Evolutionary conservation across 768 basidiomycete species (phyloP).

Genomic region (Tremella mesenterica): DNA sequence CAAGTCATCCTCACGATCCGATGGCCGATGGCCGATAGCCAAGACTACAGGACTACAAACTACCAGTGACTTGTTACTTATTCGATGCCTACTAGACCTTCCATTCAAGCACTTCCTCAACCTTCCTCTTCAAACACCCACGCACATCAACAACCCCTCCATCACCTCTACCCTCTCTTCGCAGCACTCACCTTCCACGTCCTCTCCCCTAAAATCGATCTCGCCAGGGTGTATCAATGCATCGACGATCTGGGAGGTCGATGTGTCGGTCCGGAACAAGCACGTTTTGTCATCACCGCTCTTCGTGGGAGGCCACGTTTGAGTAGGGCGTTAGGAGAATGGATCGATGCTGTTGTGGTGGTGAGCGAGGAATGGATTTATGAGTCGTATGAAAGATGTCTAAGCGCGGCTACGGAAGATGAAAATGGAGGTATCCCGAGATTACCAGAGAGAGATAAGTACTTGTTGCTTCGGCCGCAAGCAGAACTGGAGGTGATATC

Average conservation of each 20-base stretch:
- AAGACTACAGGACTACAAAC: no score
- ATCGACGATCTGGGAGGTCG: slow-evolving; percentile 39
- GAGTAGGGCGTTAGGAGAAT: slow-evolving; percentile 16
- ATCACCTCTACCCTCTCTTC: slow-evolving; percentile 33
- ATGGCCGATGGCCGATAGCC: no score
- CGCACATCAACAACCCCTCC: background rate
- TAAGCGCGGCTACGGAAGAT: background rate
- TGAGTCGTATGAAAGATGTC: slow-evolving; percentile 12
- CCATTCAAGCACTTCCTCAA: slow-evolving; percentile 11
- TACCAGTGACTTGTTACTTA: no score
- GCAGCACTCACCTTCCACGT: slow-evolving; percentile 35
- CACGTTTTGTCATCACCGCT: slow-evolving; percentile 25
- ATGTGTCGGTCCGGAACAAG: slow-evolving; percentile 14
- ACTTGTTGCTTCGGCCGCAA: no score
- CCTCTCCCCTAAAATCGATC: slow-evolving; percentile 34
- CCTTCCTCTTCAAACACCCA: slow-evolving; percentile 23
- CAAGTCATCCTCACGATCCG: no score
- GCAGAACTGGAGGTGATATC: background rate
- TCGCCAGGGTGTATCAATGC: slow-evolving; percentile 21
- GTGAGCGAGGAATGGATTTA: background rate
- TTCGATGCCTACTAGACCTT: slow-evolving; percentile 28
- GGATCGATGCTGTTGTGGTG: slow-evolving; percentile 8
- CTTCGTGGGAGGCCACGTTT: slow-evolving; percentile 35
- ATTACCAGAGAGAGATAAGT: slow-evolving; percentile 7
- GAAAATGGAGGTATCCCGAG: background rate